Conservation (phyloP, 352 stramenopile genomes). For the Phytophthora sp. region DNA sequence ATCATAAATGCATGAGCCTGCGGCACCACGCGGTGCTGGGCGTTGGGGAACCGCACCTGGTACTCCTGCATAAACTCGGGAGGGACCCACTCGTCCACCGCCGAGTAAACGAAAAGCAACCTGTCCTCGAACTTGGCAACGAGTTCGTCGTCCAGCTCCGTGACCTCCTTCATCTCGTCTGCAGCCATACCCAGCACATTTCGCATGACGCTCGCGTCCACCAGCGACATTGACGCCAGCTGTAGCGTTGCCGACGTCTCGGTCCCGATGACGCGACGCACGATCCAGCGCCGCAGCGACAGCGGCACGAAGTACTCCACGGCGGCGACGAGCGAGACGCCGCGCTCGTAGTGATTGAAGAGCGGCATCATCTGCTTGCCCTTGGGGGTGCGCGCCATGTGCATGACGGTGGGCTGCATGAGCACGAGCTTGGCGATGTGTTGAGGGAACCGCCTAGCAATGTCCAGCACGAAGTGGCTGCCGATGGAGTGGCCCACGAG, state of each 20-base stretch:
- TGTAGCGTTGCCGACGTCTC: constrained; percentile 53
- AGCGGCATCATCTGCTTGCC: constrained; percentile 55
- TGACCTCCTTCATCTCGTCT: constrained; percentile 65
- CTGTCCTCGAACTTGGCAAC: constrained; percentile 53
- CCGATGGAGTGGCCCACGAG: constrained; percentile 78
- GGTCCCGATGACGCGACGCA: constrained; percentile 41
- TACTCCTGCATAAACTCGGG: constrained; percentile 63
- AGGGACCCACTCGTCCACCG: constrained; percentile 71
- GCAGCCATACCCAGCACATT: constrained; percentile 75
- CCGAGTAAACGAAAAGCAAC: constrained; percentile 72
- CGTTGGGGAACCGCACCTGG: constrained; percentile 51
- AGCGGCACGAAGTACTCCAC: constrained; percentile 54
- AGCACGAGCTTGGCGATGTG: constrained; percentile 65
- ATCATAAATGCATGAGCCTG: constrained; percentile 85
- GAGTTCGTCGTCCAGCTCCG: constrained; percentile 49
- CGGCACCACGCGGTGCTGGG: constrained; percentile 53
- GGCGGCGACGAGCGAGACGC: constrained; percentile 39
- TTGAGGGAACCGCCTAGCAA: constrained; percentile 57
- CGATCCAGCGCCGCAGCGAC: constrained; percentile 51
- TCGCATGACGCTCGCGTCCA: constrained; percentile 59
- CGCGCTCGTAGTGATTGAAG: constrained; percentile 44
- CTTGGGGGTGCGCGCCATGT: constrained; percentile 58
- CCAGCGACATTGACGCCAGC: constrained; percentile 54
- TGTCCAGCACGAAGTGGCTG: constrained; percentile 55
- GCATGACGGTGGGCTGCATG: constrained; percentile 75